A percentile compares a stretch with the other conserved stretches of the same genome.
Evolutionary conservation across 2,329 filamentous ascomycete species (phyloP).

Genomic region (Leptographium flavum): DNA sequence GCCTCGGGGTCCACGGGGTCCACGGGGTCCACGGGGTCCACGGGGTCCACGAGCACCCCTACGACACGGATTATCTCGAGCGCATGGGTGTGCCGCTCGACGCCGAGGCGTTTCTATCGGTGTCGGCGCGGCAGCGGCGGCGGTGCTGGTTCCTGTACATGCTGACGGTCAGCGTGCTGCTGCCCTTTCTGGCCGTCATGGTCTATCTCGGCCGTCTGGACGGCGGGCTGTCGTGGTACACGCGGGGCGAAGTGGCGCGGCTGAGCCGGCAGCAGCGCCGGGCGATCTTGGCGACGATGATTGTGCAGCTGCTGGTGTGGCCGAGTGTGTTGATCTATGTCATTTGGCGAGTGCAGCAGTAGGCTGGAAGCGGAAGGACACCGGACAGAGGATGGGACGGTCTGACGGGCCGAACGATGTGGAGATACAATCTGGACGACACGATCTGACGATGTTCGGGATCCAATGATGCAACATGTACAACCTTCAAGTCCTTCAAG

Average conservation of each 20-base stretch:
- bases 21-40: too few species aligned
- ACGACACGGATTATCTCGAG: slow-evolving; percentile 4
- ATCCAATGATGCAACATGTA: too few species aligned
- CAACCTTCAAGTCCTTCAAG: too few species aligned
- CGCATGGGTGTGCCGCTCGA: slow-evolving; percentile 10
- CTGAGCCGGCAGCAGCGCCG: slow-evolving; percentile 23
- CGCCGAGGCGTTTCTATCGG: slow-evolving; percentile 15
- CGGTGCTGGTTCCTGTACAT: slow-evolving; percentile 24
- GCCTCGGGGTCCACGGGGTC: too few species aligned
- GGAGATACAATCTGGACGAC: too few species aligned
- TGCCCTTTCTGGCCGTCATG: slow-evolving; percentile 33
- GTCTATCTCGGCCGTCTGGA: slow-evolving; percentile 30
- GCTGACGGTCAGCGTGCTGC: slow-evolving; percentile 21
- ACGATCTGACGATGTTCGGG: too few species aligned
- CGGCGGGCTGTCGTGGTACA: slow-evolving; percentile 32
- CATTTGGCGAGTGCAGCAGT: slow-evolving; percentile 8
- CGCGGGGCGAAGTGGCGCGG: slow-evolving; percentile 26
- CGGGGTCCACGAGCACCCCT: too few species aligned
- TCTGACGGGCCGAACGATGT: too few species aligned
- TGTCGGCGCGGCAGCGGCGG: slow-evolving; percentile 17
- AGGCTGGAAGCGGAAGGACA: too few species aligned
- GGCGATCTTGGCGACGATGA: slow-evolving; percentile 20
- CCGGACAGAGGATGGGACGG: too few species aligned
- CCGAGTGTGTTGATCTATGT: slow-evolving; percentile 11
- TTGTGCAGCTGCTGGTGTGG: slow-evolving; percentile 13